Evolutionary conservation across 2,329 filamentous ascomycete species (phyloP), one percentile per base, ranked within the genome.

Genomic region (Geoglossum cookeanum): DNA sequence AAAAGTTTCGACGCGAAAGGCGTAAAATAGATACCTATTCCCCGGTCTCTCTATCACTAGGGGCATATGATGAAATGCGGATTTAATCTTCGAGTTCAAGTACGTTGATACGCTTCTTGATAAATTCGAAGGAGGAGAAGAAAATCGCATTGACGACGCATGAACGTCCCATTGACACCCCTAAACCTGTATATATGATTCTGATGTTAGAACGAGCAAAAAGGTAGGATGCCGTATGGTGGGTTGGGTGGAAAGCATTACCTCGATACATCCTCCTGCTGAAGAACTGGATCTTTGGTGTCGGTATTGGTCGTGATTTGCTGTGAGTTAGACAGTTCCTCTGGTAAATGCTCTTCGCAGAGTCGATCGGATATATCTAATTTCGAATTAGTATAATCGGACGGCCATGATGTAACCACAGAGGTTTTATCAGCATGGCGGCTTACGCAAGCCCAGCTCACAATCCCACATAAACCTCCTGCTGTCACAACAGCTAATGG

Each of bases 141-240:
- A 94, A 94, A 64, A 94, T 85, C 62, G 87, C 86, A 67, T 94
- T 94, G 63, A 92, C 82, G 56, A 87, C 75, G 64, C 85, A 89
- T 11, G 86, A 90, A 58, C 87, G 81, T 62, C 80, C 78, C 81
- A 92, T 90, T 42, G 85, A 90, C 30, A 92, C 87, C 27, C 83
- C 85, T 2, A 94, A 75, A 33, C 74, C 72, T 74, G 3, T 9
- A 8, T 7, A 9, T 57, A 29, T 35, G 17, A 30, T 27, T 37
- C 11, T 55, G n/a, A 39, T n/a, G 13, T 27, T 7, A 17, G 6
- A 22, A 13, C 32, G n/a, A 17, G 22, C 17, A 44, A 32, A 5
- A 17, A n/a, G 5, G 3, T 2, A 2, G 22, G 22, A 22, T 22
- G 2, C 22, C 22, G 22, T 22, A 22, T 1, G 22, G 2, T 22